These are phyloP conservation scores for Phyllosticta capitalensis DNA, from an alignment of 2,329 filamentous ascomycete species.

Conservation along the genomic window DNA sequence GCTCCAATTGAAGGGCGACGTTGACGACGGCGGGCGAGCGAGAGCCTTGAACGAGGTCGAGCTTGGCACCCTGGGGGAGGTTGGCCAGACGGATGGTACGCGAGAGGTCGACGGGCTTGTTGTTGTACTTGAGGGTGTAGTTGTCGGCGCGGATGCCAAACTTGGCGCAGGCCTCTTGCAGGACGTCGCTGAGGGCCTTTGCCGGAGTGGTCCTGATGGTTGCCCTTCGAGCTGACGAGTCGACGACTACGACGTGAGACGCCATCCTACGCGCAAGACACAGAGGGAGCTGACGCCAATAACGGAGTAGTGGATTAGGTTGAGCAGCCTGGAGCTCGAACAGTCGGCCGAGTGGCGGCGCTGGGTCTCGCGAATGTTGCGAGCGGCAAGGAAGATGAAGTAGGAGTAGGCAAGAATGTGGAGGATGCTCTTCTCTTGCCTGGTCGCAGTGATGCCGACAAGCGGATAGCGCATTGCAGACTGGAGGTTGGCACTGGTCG, in stretches of 20 bases:
- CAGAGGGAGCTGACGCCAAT: constrained; percentile 9
- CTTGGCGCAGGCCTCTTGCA: constrained; percentile 80
- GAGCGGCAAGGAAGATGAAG: constrained; percentile 4
- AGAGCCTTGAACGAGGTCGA: constrained; percentile 82
- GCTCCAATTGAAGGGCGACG: constrained; percentile 74
- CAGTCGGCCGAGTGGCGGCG: constrained; percentile 8
- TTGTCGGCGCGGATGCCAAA: constrained; percentile 63
- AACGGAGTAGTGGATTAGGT: constrained; percentile 9
- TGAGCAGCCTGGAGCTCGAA: constrained; percentile 9
- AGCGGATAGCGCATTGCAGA: constrained; percentile 6
- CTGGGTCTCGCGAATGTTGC: constrained; percentile 9
- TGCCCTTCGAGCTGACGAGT: constrained; percentile 65
- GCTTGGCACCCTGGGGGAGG: constrained; percentile 74
- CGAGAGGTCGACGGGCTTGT: constrained; percentile 78
- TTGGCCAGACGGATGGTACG: constrained; percentile 75
- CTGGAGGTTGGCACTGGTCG: neutral
- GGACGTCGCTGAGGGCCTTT: constrained; percentile 74
- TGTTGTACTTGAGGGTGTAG: constrained; percentile 78
- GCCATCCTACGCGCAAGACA: constrained; percentile 50
- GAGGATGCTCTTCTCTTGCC: constrained; percentile 6
- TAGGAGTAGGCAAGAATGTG: constrained; percentile 7
- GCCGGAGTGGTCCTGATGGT: constrained; percentile 75
- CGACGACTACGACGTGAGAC: constrained; percentile 79
- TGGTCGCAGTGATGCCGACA: constrained; percentile 8
- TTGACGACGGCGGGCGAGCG: constrained; percentile 78